Evolutionary conservation across 2,329 filamentous ascomycete genomes (phyloP), one percentile per base, ranked within the genome.

Genomic region (Tolypocladium inflatum): DNA sequence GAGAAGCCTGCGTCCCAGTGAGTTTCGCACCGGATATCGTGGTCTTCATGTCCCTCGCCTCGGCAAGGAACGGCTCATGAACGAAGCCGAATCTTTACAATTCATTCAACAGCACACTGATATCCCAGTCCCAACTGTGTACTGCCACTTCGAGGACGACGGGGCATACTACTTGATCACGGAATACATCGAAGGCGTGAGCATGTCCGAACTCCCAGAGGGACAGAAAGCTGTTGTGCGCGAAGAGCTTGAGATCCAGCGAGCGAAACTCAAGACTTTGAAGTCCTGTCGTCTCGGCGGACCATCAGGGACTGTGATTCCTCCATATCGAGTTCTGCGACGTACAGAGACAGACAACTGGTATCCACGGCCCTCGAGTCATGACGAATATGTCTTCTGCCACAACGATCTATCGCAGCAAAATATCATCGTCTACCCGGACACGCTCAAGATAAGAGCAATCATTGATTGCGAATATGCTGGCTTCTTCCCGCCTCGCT

Each of bases 381-480:
- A 62, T 6, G 54, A 59, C 2, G 59, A 64, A 43, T 66, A 62
- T 45, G 62, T 63, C 38, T 67, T 67, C 43, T 67, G 64, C 56
- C 65, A 67, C 55, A 63, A 62, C 55, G 65, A 67, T 39, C 55
- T 65, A 39, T 63, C 62, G 6, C 58, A 63, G 57, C 52, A 63
- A 30, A 66, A 66, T 43, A 48, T 67, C 55, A 65, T 67, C 38
- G 64, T 67, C 33, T 58, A 66, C 53, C 63, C 62, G 41, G 55
- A 66, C 1, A 68, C 68, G 6, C 59, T 72, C 43, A 68, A 71
- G 48, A 70, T 75, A 13, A 60, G 55, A 1, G 71, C 68, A 10
- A 71, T 74, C 41, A 65, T 75, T 26, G 73, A 74, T 55, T 75
- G 72, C 72, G 72, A 76, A 58, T 72, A 71, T 60, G 68, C 67